Conservation (phyloP, 1,284 basidiomycete species). For the Cutaneotrichosporon cutaneum region DNA sequence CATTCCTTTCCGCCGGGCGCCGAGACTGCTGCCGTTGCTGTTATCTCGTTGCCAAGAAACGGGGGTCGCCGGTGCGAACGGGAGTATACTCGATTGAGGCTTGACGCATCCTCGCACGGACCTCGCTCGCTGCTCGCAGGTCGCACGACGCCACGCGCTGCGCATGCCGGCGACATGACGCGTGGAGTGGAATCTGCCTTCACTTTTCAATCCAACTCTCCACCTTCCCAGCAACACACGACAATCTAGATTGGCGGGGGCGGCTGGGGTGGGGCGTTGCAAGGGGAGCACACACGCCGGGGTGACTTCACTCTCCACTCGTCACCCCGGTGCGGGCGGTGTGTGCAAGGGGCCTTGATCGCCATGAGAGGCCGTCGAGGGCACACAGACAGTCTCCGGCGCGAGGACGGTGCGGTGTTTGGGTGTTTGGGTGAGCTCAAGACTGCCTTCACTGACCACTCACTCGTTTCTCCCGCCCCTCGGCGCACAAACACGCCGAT, state of each 20-base stretch:
- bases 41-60: too few species aligned
- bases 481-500: background rate
- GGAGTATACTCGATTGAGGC: too few species aligned
- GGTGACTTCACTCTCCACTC: background rate
- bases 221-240: background rate
- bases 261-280: too few species aligned
- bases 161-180: too few species aligned
- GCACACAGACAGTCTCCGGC: background rate
- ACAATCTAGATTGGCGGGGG: background rate
- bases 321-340: background rate
- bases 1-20: too few species aligned
- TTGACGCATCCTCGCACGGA: background rate
- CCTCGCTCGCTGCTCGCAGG: too few species aligned
- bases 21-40: too few species aligned
- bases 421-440: background rate
- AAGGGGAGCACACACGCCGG: background rate
- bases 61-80: too few species aligned
- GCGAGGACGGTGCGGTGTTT: too few species aligned
- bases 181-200: background rate
- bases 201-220: conserved; percentile 1
- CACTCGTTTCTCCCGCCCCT: background rate
- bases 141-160: too few species aligned
- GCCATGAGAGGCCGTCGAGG: background rate
- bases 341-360: background rate
- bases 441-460: background rate